A percentile compares a stretch with the other conserved stretches of the same genome.
phyloP scores from a whole-genome alignment of 2,329 filamentous ascomycete species.

The Sarocladium oryzae region DNA sequence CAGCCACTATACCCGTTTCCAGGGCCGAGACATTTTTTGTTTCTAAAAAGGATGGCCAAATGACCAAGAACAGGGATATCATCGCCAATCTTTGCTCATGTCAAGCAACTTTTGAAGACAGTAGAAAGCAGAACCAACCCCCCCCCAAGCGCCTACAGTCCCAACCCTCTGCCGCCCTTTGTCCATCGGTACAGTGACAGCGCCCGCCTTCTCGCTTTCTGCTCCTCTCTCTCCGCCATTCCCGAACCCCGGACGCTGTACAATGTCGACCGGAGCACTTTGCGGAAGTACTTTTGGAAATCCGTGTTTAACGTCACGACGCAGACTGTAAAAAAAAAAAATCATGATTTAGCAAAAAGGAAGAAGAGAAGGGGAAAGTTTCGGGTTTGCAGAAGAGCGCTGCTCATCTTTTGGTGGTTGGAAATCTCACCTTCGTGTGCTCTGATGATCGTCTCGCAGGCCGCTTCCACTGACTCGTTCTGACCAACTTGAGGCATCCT shows the following conservation, averaged over 20 bases:
- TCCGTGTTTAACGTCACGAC: conserved; percentile 30
- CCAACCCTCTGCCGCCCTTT: conserved; percentile 27
- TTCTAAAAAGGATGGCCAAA: too few species aligned
- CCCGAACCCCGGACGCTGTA: conserved; percentile 37
- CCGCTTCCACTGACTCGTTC: conserved; percentile 38
- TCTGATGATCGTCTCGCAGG: conserved; percentile 42
- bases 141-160: too few species aligned
- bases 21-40: too few species aligned
- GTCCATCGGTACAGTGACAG: conserved; percentile 50
- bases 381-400: too few species aligned
- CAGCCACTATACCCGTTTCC: too few species aligned
- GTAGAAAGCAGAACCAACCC: too few species aligned
- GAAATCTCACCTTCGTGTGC: conserved; percentile 39
- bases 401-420: too few species aligned
- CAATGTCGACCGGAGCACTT: conserved; percentile 43
- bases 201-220: conserved; percentile 37
- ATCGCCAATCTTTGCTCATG: too few species aligned
- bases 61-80: too few species aligned
- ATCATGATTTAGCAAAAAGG: neutral
- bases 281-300: conserved; percentile 46
- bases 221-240: conserved; percentile 34
- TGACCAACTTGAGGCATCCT: conserved; percentile 40
- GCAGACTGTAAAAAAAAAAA: conserved; percentile 19
- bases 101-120: too few species aligned
- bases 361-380: too few species aligned